These are phyloP conservation scores for Saturnispora saitoi DNA, from an alignment of 805 yeast species.

Conservation along the genomic window DNA sequence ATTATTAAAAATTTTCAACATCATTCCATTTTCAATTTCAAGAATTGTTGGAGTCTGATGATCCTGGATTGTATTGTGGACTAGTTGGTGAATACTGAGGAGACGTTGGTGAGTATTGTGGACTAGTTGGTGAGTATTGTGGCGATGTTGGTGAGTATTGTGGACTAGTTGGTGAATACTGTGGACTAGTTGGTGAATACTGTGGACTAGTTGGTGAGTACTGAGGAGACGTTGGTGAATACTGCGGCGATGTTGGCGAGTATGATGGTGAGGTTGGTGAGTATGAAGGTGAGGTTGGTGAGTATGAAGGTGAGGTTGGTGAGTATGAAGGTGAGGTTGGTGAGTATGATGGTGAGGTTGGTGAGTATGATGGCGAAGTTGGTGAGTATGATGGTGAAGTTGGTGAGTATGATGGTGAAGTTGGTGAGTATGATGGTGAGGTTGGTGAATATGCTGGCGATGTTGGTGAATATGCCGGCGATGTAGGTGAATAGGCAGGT, in stretches of 20 bases:
- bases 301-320: constrained; percentile 64
- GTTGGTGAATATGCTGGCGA: constrained; percentile 58
- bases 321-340: constrained; percentile 78
- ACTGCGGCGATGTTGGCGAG: constrained; percentile 77
- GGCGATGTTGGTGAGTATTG: constrained; percentile 71
- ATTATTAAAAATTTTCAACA: not conserved
- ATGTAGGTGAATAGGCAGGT: constrained; percentile 52
- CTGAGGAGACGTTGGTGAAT: constrained; percentile 67
- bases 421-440: constrained; percentile 54
- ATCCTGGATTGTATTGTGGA: constrained; percentile 50
- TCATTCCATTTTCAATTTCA: not conserved
- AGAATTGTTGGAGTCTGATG: constrained; percentile 51
- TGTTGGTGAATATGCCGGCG: constrained; percentile 71
- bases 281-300: constrained; percentile 75
- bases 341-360: constrained; percentile 60
- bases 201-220: constrained; percentile 59
- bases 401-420: constrained; percentile 55
- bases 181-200: constrained; percentile 45
- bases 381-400: constrained; percentile 57
- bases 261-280: constrained; percentile 70
- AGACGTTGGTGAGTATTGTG: constrained; percentile 61
- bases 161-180: constrained; percentile 58
- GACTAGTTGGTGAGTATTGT: constrained; percentile 63
- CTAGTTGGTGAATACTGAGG: constrained; percentile 72
- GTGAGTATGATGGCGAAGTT: constrained; percentile 50